phyloP scores from a whole-genome alignment of 2,329 filamentous ascomycete species.

The Polytolypa hystricis region DNA sequence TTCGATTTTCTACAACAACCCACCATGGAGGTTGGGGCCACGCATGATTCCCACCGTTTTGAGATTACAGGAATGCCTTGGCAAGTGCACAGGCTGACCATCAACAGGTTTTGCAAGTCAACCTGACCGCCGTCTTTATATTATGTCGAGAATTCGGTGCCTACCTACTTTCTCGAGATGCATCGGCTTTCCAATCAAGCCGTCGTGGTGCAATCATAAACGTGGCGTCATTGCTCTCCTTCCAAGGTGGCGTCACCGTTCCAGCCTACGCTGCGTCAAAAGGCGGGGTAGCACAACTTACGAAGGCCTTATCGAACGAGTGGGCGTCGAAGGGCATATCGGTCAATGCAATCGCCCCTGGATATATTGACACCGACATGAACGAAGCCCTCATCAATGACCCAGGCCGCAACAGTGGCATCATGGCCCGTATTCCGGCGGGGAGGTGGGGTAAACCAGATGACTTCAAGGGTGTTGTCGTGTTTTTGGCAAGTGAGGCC shows the following conservation, averaged over 20 bases:
- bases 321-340: slow-evolving; percentile 70
- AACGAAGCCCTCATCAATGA: slow-evolving; percentile 72
- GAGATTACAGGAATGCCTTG: too few relatives aligned
- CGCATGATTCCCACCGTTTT: too few relatives aligned
- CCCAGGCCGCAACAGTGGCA: slow-evolving; percentile 56
- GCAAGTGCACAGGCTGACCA: background rate
- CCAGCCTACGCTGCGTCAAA: slow-evolving; percentile 81
- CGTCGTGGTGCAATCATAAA: slow-evolving; percentile 66
- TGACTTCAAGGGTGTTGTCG: slow-evolving; percentile 14
- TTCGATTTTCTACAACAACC: too few relatives aligned
- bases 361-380: slow-evolving; percentile 92
- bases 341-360: slow-evolving; percentile 81
- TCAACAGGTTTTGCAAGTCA: slow-evolving; percentile 64
- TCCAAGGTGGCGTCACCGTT: slow-evolving; percentile 80
- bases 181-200: slow-evolving; percentile 35
- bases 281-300: slow-evolving; percentile 73
- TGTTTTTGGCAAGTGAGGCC: slow-evolving; percentile 15
- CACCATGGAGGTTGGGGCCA: too few relatives aligned
- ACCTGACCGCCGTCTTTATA: slow-evolving; percentile 71
- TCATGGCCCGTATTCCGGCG: slow-evolving; percentile 31
- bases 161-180: slow-evolving; percentile 57
- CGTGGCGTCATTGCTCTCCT: slow-evolving; percentile 66
- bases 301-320: slow-evolving; percentile 76
- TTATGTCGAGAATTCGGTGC: slow-evolving; percentile 66
- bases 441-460: slow-evolving; percentile 14